Evolutionary conservation across 164 flowering plant genomes (phyloP), one percentile per base, ranked within the genome.

Genomic region (Cinnamomum chago): DNA sequence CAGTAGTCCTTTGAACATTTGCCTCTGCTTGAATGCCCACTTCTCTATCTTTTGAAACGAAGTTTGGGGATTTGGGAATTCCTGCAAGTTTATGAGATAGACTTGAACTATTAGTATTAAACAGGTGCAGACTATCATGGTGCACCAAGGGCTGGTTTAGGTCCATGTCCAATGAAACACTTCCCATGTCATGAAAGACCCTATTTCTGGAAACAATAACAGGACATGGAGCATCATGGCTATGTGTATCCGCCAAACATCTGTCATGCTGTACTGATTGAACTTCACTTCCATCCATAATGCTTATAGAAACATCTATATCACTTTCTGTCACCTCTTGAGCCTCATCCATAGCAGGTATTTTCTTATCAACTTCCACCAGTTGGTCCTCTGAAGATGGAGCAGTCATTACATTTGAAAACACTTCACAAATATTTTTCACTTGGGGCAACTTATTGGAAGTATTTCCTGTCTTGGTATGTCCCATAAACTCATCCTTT

Each of bases 401-500:
- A 55, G 20, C 17, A 55, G 1, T 20, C 60, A 55, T 5, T 55
- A 3, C 17, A 55, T 55, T n/a, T 55, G 60, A 55, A 15, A 55
- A 55, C 60, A 55, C 60, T 55, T 55, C n/a, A 55, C 60, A 55
- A 20, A 55, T 15, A 55, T 14, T 55, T 14, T 55, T 15, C 60
- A 55, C n/a, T 55, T 13, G 60, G 66, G 76, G 74, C 50, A 40
- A 72, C 62, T 72, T 76, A 55, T 15, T 55, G 30, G 84, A 74
- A 72, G 79, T 30, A 50, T 27, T 23, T 27, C 2, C 2, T 64
- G 72, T 76, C 70, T 23, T 75, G 35, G 60, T 72, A 35, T 80
- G 77, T 52, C 81, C 86, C 76, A 83, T 80, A 65, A 81, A 80
- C 75, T 80, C 83, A 79, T 82, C 81, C 71, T 82, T 77, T 13